phyloP scores from a whole-genome alignment of 23 red algal genomes.

The Gracilaria domingensis region DNA sequence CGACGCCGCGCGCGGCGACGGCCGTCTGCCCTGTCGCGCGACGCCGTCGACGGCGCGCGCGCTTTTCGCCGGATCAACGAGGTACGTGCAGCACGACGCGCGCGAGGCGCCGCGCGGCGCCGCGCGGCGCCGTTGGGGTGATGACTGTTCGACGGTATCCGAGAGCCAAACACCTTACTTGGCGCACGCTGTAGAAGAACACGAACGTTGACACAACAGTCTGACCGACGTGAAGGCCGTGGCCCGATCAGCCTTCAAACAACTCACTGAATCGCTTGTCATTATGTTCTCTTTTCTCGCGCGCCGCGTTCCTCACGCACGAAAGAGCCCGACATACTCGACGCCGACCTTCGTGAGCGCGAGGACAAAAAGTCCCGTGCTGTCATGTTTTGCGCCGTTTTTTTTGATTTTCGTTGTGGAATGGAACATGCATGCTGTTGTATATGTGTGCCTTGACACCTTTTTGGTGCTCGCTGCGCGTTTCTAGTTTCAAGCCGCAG shows the following conservation, averaged over 20 bases:
- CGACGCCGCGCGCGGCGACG: too few species aligned
- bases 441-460: not conserved
- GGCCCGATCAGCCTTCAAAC: not conserved
- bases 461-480: not conserved
- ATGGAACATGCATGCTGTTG: not conserved
- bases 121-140: not conserved
- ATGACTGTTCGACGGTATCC: conserved; percentile 55
- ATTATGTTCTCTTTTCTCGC: not conserved
- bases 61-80: too few species aligned
- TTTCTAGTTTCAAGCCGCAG: too few species aligned
- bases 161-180: conserved; percentile 34
- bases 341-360: not conserved
- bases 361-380: not conserved
- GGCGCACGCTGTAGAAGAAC: conserved; percentile 13
- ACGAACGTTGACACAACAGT: not conserved
- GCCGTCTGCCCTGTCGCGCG: too few species aligned
- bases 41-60: too few species aligned
- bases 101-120: not conserved
- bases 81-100: not conserved
- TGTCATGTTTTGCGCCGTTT: not conserved
- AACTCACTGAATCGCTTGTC: conserved; percentile 9
- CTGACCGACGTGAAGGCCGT: not conserved
- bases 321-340: not conserved
- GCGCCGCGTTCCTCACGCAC: not conserved
- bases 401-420: not conserved